Conservation (phyloP, 169 alveolate species). For the Plasmodium cynomolgi region DNA sequence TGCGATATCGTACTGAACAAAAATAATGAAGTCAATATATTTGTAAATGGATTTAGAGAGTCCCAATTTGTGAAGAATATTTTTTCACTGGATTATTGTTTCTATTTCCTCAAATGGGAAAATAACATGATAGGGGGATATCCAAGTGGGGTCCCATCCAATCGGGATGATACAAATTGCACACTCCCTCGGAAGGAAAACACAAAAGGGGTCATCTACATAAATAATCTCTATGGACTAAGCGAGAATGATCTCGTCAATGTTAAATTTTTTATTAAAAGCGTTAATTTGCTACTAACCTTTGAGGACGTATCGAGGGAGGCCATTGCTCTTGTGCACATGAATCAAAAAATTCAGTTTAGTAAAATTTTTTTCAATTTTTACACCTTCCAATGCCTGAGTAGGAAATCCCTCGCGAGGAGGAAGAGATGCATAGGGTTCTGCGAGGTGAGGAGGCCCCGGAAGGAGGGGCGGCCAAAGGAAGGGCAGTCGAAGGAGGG, state of each 20-base stretch:
- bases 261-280: constrained; percentile 24
- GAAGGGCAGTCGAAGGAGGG: not conserved
- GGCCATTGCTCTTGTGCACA: not conserved
- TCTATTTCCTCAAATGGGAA: not conserved
- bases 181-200: not conserved
- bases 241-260: constrained; percentile 12
- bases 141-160: not conserved
- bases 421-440: constrained; percentile 33
- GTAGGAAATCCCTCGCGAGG: not conserved
- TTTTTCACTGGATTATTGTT: constrained; percentile 27
- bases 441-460: not conserved
- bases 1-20: constrained; percentile 61
- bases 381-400: constrained; percentile 46
- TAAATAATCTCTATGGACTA: constrained; percentile 38
- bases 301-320: constrained; percentile 14
- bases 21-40: constrained; percentile 36
- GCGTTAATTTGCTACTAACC: constrained; percentile 5
- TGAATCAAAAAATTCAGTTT: constrained; percentile 12
- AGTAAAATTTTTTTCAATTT: constrained; percentile 31
- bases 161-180: not conserved
- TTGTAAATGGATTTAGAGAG: constrained; percentile 29
- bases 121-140: not conserved
- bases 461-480: not conserved
- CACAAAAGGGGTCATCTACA: not conserved
- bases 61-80: constrained; percentile 23